Evolutionary conservation across 169 alveolate species (phyloP).

Genomic region (Cryptosporidium baileyi): DNA sequence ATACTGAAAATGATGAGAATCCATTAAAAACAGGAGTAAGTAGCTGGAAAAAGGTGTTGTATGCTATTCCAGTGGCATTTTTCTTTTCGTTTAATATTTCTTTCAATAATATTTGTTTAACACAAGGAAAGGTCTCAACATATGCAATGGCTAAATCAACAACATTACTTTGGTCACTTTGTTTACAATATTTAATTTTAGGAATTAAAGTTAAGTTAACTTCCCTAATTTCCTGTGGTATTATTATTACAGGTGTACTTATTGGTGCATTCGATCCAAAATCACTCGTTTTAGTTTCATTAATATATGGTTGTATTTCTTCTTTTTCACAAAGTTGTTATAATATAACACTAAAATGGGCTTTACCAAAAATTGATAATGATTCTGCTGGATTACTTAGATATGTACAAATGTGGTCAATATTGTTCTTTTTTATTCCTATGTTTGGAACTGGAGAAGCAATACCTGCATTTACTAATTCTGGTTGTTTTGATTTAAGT

Average conservation of each 20-base stretch:
- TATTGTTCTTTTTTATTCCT: slow-evolving; percentile 62
- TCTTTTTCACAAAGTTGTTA: slow-evolving; percentile 66
- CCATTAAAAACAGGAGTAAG: not conserved
- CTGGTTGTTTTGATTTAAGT: slow-evolving; percentile 62
- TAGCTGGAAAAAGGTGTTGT: slow-evolving; percentile 47
- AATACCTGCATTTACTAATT: slow-evolving; percentile 51
- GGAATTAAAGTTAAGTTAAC: slow-evolving; percentile 56
- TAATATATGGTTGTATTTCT: slow-evolving; percentile 57
- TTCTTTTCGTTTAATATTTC: slow-evolving; percentile 67
- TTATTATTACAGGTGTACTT: slow-evolving; percentile 56
- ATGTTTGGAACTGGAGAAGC: slow-evolving; percentile 69
- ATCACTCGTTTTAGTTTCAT: slow-evolving; percentile 40
- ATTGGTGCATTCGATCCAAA: slow-evolving; percentile 68
- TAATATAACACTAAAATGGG: slow-evolving; percentile 66
- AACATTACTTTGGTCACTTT: slow-evolving; percentile 44
- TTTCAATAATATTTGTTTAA: slow-evolving; percentile 53
- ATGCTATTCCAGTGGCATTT: slow-evolving; percentile 69
- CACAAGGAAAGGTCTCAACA: slow-evolving; percentile 66
- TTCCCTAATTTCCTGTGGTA: slow-evolving; percentile 57
- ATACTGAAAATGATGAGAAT: not conserved
- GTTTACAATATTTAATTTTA: slow-evolving; percentile 23
- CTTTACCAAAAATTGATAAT: slow-evolving; percentile 45
- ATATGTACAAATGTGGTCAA: slow-evolving; percentile 63
- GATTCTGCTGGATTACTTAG: slow-evolving; percentile 51
- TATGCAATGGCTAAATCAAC: slow-evolving; percentile 69